Evolutionary conservation across 208 protist genomes (phyloP), one percentile per base, ranked within the genome.

Genomic region (Leptomonas pyrrhocoris): DNA sequence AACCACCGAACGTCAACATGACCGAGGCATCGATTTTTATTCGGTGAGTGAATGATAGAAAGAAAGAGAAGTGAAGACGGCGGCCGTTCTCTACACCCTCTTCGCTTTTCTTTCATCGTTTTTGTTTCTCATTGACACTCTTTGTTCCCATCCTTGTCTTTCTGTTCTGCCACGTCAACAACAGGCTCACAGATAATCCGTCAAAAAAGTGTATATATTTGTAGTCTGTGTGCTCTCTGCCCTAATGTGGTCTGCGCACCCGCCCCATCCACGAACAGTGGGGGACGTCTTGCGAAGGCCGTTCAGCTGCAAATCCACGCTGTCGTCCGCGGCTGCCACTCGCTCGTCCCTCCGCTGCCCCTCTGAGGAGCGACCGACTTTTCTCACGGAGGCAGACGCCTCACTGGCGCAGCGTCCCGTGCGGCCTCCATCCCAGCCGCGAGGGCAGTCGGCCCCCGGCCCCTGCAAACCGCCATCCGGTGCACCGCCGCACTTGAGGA

Each of bases 251-350:
- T 30, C 31, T 30, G 0, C 31, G n/a, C 46, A 12, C 9, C 43
- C 46, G 13, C 4, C 60, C 4, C 53, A 16, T 3, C n/a, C 46
- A n/a, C 43, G 31, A 5, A 65, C 60, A 19, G 60, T 65, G 15
- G 60, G 46, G 4, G 45, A 65, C n/a, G 60, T 65, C 9, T 30
- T 65, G 46, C 46, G 60, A 1, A 9, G 31, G 18, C 60, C 60
- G n/a, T 25, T 43, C 46, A 45, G 31, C 45, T 43, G 18, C 2
- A 23, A 46, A 1, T 23, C 19, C 18, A 23, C 21, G n/a, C n/a
- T n/a, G n/a, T n/a, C n/a, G 8, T 65, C 60, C 0, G 51, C 45
- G 2, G 21, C 27, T 19, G 42, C 9, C 34, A 38, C 58, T 2
- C 45, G 23, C 25, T 27, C 45, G 18, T 30, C 60, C 2, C 46